Conservation (phyloP, 192 early-diverging fungal genomes). For the Coemansia sp. region DNA sequence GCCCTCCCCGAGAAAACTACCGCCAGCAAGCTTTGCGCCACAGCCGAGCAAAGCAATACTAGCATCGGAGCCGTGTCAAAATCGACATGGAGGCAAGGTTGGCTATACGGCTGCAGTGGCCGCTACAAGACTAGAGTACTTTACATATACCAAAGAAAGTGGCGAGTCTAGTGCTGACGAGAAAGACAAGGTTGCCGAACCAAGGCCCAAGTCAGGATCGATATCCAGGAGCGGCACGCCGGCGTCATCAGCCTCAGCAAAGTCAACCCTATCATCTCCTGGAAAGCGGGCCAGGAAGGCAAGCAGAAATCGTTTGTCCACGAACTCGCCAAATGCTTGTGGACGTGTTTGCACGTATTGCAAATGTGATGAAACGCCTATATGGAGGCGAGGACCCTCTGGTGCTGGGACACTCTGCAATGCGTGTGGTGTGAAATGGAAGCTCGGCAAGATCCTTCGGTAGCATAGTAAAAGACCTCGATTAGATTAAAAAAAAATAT, state of each 20-base stretch:
- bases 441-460: slow-evolving; percentile 70
- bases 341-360: slow-evolving; percentile 66
- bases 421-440: slow-evolving; percentile 82
- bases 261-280: background rate
- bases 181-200: background rate
- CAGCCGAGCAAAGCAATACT: background rate
- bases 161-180: slow-evolving; percentile 1
- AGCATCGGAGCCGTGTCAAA: background rate
- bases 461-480: background rate
- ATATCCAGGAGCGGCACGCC: background rate
- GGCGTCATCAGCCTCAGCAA: background rate
- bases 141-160: background rate
- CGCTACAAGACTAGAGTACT: slow-evolving; percentile 2
- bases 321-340: background rate
- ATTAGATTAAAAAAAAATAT: background rate
- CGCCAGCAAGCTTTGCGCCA: background rate
- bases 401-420: slow-evolving; percentile 75
- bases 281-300: background rate
- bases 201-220: background rate
- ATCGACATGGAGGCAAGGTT: slow-evolving; percentile 21
- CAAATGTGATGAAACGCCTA: slow-evolving; percentile 65
- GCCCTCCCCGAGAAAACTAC: background rate
- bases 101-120: slow-evolving; percentile 34
- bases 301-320: slow-evolving; percentile 1
- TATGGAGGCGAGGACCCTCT: slow-evolving; percentile 75